phyloP scores from a whole-genome alignment of 805 yeast genomes.

The Metahyphopichia silvanorum region DNA sequence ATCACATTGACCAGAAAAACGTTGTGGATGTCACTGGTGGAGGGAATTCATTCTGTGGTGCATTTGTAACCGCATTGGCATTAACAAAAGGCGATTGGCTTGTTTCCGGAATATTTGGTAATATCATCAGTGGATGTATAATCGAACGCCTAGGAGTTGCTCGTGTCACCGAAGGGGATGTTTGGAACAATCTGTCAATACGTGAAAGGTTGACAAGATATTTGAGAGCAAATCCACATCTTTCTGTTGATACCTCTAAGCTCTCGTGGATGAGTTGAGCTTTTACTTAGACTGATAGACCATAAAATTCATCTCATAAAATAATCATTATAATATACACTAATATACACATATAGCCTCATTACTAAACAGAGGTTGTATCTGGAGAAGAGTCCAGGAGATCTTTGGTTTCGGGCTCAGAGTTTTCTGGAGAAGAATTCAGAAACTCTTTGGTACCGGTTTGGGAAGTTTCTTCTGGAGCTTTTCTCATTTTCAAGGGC shows the following conservation, averaged over 20 bases:
- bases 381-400: too few species aligned
- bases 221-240: slow-evolving; percentile 13
- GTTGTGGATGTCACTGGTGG: slow-evolving; percentile 46
- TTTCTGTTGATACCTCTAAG: neutral
- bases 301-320: too few species aligned
- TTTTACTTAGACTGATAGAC: too few species aligned
- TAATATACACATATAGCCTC: too few species aligned
- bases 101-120: slow-evolving; percentile 64
- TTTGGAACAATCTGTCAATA: slow-evolving; percentile 61
- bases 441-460: too few species aligned
- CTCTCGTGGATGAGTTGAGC: neutral
- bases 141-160: slow-evolving; percentile 84
- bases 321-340: too few species aligned
- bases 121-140: slow-evolving; percentile 75
- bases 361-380: too few species aligned
- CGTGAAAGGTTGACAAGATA: slow-evolving; percentile 45
- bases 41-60: slow-evolving; percentile 45
- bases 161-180: slow-evolving; percentile 23
- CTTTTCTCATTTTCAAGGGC: too few species aligned
- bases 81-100: slow-evolving; percentile 45
- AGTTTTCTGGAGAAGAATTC: too few species aligned
- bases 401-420: too few species aligned
- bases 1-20: slow-evolving; percentile 45
- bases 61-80: slow-evolving; percentile 51
- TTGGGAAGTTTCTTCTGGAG: too few species aligned